Conservation (phyloP, 345 rosid species). For the Cardiospermum halicacabum region DNA sequence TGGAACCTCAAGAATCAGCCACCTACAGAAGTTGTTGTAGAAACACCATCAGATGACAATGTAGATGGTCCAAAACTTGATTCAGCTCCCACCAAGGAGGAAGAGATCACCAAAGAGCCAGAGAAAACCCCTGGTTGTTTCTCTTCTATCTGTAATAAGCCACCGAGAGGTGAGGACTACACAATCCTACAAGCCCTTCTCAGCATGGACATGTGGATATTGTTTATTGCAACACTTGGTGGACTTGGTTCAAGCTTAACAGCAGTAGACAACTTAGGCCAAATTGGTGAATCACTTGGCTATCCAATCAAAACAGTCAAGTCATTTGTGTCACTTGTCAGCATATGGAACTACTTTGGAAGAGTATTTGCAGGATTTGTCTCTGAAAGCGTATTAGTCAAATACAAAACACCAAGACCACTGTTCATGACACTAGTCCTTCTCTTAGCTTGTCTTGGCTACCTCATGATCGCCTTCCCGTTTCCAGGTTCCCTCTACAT, state of each 20-base stretch:
- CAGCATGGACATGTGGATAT: slow-evolving; percentile 63
- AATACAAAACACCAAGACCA: slow-evolving; percentile 65
- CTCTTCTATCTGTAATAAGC: slow-evolving; percentile 42
- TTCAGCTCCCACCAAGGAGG: slow-evolving; percentile 1
- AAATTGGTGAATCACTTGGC: slow-evolving; percentile 85
- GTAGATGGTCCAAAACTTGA: slow-evolving; percentile 15
- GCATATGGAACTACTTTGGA: slow-evolving; percentile 91
- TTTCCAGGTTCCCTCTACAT: slow-evolving; percentile 56
- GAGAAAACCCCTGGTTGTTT: slow-evolving; percentile 37
- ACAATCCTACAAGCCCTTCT: slow-evolving; percentile 75
- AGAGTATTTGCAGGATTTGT: slow-evolving; percentile 80
- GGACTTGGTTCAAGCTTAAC: slow-evolving; percentile 80
- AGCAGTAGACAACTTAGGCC: slow-evolving; percentile 83
- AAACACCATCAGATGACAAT: slow-evolving; percentile 16
- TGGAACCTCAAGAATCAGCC: slow-evolving; percentile 52
- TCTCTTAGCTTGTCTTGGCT: slow-evolving; percentile 49
- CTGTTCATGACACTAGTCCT: slow-evolving; percentile 71
- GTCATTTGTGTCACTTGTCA: slow-evolving; percentile 69
- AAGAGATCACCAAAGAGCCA: slow-evolving; percentile 9
- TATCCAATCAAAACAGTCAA: slow-evolving; percentile 54
- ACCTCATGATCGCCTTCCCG: slow-evolving; percentile 73
- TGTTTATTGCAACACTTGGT: slow-evolving; percentile 60
- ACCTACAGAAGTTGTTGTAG: slow-evolving; percentile 20
- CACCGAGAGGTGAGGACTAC: slow-evolving; percentile 84
- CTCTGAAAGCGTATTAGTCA: slow-evolving; percentile 52